A percentile compares a stretch with the other conserved stretches of the same genome.
phyloP scores from a whole-genome alignment of 2,329 filamentous ascomycete genomes.

The Huntiella decipiens region DNA sequence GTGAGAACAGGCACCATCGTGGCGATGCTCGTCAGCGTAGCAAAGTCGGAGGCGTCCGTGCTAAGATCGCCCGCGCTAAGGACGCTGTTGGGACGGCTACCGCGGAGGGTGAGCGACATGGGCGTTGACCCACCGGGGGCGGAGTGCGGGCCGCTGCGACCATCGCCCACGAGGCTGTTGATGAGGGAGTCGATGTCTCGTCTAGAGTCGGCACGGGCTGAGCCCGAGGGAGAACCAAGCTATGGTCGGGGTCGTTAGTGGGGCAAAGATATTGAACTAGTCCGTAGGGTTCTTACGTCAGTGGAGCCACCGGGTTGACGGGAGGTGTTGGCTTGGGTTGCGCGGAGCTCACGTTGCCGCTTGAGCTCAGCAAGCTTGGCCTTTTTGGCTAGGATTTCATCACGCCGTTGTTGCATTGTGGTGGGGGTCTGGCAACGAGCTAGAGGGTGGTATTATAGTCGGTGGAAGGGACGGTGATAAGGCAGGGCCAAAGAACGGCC shows the following conservation, averaged over 20 bases:
- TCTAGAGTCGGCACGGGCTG: slow-evolving; percentile 42
- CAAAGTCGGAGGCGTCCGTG: slow-evolving; percentile 48
- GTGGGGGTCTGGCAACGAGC: neutral
- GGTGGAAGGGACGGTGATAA: neutral
- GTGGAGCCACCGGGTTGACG: slow-evolving; percentile 46
- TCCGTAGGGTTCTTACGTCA: slow-evolving; percentile 39
- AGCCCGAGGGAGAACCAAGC: slow-evolving; percentile 6
- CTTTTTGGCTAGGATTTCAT: slow-evolving; percentile 93
- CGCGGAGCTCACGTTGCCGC: slow-evolving; percentile 67
- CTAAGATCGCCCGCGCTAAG: slow-evolving; percentile 67
- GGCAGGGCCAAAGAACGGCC: neutral
- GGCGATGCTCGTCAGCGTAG: slow-evolving; percentile 26
- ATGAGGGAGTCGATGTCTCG: slow-evolving; percentile 74
- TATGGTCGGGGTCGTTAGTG: slow-evolving; percentile 1
- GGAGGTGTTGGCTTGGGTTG: slow-evolving; percentile 52
- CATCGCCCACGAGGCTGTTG: slow-evolving; percentile 62
- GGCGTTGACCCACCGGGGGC: slow-evolving; percentile 35
- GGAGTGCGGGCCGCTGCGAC: slow-evolving; percentile 48
- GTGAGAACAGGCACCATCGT: slow-evolving; percentile 48
- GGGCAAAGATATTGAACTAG: neutral
- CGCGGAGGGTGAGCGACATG: slow-evolving; percentile 41
- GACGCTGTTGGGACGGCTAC: slow-evolving; percentile 72
- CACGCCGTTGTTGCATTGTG: slow-evolving; percentile 53
- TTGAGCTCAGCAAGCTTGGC: slow-evolving; percentile 94
- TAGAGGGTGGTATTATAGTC: neutral